Conservation (phyloP, 345 rosid species). For the Fremontodendron californicum region DNA sequence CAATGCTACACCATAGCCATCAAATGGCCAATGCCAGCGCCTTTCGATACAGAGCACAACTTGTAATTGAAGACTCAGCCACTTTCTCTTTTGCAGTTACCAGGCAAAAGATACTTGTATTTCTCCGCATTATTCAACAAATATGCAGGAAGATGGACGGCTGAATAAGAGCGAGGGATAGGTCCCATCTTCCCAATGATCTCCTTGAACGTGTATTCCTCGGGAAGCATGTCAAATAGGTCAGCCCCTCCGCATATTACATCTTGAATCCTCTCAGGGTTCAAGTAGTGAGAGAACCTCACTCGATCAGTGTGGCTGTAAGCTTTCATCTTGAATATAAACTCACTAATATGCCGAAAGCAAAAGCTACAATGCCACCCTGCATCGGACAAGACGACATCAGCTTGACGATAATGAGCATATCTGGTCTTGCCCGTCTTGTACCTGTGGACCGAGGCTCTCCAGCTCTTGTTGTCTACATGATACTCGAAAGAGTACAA, state of each 20-base stretch:
- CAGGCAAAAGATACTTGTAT: constrained; percentile 77
- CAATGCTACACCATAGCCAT: constrained; percentile 18
- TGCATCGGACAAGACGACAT: constrained; percentile 62
- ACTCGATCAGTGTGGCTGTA: constrained; percentile 90
- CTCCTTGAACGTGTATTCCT: constrained; percentile 85
- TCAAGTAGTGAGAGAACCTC: constrained; percentile 78
- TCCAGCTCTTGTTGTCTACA: constrained; percentile 79
- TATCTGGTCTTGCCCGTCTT: constrained; percentile 60
- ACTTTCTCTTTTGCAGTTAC: constrained; percentile 75
- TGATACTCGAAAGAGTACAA: constrained; percentile 79
- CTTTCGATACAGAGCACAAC: constrained; percentile 18
- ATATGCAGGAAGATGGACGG: constrained; percentile 71
- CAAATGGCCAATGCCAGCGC: constrained; percentile 11
- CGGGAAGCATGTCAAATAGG: constrained; percentile 88
- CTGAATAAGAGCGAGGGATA: constrained; percentile 68
- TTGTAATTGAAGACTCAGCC: constrained; percentile 41
- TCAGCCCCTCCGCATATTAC: constrained; percentile 79
- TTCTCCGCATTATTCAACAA: constrained; percentile 65
- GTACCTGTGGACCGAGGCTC: constrained; percentile 80
- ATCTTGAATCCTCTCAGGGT: constrained; percentile 72
- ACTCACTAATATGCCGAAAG: constrained; percentile 68
- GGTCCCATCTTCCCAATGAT: constrained; percentile 90
- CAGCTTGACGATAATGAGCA: constrained; percentile 79
- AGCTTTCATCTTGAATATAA: constrained; percentile 93
- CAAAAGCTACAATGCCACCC: constrained; percentile 99